Conservation (phyloP, 2,329 filamentous ascomycete species). For the Parastagonospora nodorum region DNA sequence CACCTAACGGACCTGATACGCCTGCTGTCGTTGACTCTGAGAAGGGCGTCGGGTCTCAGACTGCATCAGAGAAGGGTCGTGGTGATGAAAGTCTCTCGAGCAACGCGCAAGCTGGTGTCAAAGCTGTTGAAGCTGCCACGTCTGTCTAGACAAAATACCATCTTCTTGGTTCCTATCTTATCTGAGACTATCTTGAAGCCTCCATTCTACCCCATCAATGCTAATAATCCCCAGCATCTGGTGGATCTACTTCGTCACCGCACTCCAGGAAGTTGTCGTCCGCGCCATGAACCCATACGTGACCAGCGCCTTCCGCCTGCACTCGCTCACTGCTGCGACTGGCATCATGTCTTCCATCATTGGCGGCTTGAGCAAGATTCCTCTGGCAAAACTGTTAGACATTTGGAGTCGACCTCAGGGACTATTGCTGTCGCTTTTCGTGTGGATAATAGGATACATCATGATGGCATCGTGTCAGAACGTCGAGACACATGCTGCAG, state of each 20-base stretch:
- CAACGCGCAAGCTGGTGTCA: slow-evolving; percentile 43
- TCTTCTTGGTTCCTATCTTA: slow-evolving; percentile 39
- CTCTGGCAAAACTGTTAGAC: slow-evolving; percentile 46
- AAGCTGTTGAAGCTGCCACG: slow-evolving; percentile 44
- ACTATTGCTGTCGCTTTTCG: slow-evolving; percentile 42
- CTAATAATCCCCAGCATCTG: slow-evolving; percentile 45
- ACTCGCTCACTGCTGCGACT: slow-evolving; percentile 40
- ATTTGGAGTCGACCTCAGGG: slow-evolving; percentile 50
- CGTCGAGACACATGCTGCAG: slow-evolving; percentile 67
- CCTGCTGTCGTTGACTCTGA: slow-evolving; percentile 5
- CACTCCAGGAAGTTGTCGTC: slow-evolving; percentile 49
- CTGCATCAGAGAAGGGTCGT: slow-evolving; percentile 6
- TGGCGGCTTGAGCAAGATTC: slow-evolving; percentile 41
- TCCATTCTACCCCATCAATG: background rate
- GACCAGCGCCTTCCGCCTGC: slow-evolving; percentile 37
- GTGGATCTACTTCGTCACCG: slow-evolving; percentile 55
- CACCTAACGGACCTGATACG: slow-evolving; percentile 2
- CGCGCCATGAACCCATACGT: slow-evolving; percentile 48
- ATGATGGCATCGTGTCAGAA: slow-evolving; percentile 70
- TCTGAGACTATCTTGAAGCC: slow-evolving; percentile 25
- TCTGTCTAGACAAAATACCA: slow-evolving; percentile 45
- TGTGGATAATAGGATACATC: slow-evolving; percentile 56
- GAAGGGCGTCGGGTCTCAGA: slow-evolving; percentile 3
- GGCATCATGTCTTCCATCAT: slow-evolving; percentile 41
- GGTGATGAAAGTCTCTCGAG: slow-evolving; percentile 16